phyloP scores from a whole-genome alignment of 441 rosid genomes.

The Sinapis alba region DNA sequence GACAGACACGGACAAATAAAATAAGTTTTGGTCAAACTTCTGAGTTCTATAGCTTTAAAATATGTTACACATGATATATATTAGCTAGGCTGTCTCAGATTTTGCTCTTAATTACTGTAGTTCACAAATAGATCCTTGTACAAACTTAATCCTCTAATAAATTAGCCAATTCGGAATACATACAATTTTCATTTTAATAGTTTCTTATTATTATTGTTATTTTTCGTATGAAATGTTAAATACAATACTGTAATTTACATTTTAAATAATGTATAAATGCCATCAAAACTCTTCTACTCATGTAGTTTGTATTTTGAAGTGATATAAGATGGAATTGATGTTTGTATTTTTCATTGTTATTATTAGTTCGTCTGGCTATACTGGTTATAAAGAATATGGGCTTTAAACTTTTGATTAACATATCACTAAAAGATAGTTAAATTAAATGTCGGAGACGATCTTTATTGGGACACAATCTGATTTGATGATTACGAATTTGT shows the following conservation, averaged over 20 bases:
- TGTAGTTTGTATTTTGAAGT: neutral
- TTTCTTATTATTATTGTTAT: neutral
- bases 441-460: conserved; percentile 7
- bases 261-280: neutral
- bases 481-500: conserved; percentile 29
- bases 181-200: neutral
- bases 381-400: neutral
- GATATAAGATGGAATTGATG: neutral
- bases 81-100: neutral
- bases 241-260: neutral
- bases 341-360: neutral
- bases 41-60: neutral
- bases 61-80: neutral
- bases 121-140: neutral
- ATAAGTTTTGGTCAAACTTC: conserved; percentile 9
- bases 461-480: conserved; percentile 33
- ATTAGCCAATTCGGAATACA: neutral
- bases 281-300: neutral
- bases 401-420: neutral
- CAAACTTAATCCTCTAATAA: neutral
- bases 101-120: neutral
- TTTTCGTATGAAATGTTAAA: neutral
- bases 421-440: neutral
- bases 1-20: neutral
- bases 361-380: neutral